Evolutionary conservation across 2,329 filamentous ascomycete genomes (phyloP).

Genomic region (Neurospora crassa): DNA sequence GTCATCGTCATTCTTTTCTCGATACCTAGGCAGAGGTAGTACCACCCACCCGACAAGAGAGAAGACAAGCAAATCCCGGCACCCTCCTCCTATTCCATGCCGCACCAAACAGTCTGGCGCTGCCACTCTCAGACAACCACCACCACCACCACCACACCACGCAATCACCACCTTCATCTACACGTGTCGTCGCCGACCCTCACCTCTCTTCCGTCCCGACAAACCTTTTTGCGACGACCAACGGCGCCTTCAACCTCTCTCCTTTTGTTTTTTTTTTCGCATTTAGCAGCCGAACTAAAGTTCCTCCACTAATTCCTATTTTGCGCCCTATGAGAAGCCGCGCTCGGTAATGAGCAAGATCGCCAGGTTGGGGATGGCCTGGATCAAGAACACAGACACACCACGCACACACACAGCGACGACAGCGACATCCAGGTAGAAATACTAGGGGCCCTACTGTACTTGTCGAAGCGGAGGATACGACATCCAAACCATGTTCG

Average conservation of each 20-base stretch:
- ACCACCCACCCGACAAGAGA: background rate
- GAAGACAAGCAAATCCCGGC: background rate
- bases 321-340: background rate
- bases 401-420: background rate
- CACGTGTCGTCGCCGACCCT: background rate
- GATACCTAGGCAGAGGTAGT: background rate
- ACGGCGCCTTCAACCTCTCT: background rate
- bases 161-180: background rate
- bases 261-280: background rate
- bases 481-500: constrained; percentile 33
- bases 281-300: background rate
- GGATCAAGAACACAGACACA: background rate
- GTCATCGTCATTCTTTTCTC: background rate
- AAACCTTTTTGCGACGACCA: background rate
- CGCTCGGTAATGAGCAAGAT: background rate
- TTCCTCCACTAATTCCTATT: background rate
- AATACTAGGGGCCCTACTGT: background rate
- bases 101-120: background rate
- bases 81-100: background rate
- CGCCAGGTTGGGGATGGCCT: background rate
- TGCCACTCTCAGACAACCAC: background rate
- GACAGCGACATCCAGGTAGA: background rate
- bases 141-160: background rate
- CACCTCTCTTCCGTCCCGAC: background rate
- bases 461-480: background rate